phyloP scores from a whole-genome alignment of 2,329 filamentous ascomycete species.

The Raffaelea arxii region DNA sequence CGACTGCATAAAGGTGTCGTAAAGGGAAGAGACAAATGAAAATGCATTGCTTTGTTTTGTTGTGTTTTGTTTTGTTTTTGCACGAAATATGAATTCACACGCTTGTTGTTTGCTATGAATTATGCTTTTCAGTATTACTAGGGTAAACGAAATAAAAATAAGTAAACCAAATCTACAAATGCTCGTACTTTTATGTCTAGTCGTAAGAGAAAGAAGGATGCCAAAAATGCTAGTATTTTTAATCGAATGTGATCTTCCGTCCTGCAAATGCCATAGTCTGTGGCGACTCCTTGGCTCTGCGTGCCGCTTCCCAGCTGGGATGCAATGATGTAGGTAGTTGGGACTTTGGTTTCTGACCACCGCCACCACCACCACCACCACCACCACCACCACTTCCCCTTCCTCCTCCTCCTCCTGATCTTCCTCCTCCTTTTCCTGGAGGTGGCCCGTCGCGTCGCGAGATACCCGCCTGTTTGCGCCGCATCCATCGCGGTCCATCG shows the following conservation, averaged over 20 bases:
- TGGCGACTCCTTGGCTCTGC: conserved; percentile 48
- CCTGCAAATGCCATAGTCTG: conserved; percentile 43
- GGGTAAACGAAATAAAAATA: background rate
- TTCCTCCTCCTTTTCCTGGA: conserved; percentile 2
- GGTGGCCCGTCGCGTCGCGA: conserved; percentile 9
- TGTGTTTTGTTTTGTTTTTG: no score
- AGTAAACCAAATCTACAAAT: no score
- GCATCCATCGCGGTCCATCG: conserved; percentile 36
- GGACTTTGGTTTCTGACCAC: conserved; percentile 4
- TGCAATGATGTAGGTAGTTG: conserved; percentile 39
- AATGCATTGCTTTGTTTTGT: background rate
- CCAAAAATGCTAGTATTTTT: background rate
- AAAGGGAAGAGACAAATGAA: background rate
- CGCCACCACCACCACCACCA: conserved; percentile 8
- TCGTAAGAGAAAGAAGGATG: no score
- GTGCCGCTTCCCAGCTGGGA: conserved; percentile 55
- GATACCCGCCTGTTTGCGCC: conserved; percentile 11
- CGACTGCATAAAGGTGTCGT: no score
- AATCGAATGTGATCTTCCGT: conserved; percentile 49
- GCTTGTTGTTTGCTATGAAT: background rate
- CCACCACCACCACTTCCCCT: conserved; percentile 8
- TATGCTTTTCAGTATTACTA: background rate
- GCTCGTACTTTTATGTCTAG: no score
- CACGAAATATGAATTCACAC: no score
- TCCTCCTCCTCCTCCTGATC: conserved; percentile 10